Base-by-base conservation (phyloP, 2,329 filamentous ascomycete species). In the Sporothrix pallida region DNA sequence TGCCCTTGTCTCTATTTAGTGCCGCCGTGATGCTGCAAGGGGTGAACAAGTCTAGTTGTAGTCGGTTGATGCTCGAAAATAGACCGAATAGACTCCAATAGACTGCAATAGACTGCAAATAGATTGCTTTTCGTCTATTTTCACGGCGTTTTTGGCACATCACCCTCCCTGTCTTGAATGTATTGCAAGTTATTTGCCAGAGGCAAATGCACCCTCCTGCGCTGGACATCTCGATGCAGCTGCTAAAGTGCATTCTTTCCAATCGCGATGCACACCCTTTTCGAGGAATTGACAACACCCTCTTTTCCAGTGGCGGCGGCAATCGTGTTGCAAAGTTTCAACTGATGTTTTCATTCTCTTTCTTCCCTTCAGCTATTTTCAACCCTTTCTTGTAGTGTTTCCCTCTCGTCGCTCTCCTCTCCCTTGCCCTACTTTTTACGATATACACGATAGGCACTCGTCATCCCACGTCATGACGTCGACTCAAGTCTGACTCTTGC, bases 381-480 rank as follows among this genome's bases (percentile, higher is more conserved):
- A 23, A n/a, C 37, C 20, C 3, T 13, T 20, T 50, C 13, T 37
- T 46, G 46, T 20, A 26, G 15, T n/a, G 15, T 23, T 7, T 46
- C 8, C 5, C 17, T 37, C 31, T 37, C 8, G 10, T 2, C 37
- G 1, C 10, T 56, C 12, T 42, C 42, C 3, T 70, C 31, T 56
- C 31, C 48, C 48, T 42, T 42, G 23, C 48, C 23, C 31, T 70
- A 15, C 56, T 3, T 58, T 13, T 60, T 58, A 8, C 12, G 52
- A 17, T 17, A 5, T 13, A 15, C 15, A 20, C 54, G 67, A 65
- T 70, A 73, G 67, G 58, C 48, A 31, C 9, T 31, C 52, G 46
- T 23, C 58, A 73, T 73, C 72, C 72, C 72, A 73, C 72, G 72
- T 70, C 67, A 65, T 48, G 52, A 58, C 42, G 20, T 26, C 31